Evolutionary conservation across 2,329 filamentous ascomycete species (phyloP).

Genomic region (Aspergillus melleus): DNA sequence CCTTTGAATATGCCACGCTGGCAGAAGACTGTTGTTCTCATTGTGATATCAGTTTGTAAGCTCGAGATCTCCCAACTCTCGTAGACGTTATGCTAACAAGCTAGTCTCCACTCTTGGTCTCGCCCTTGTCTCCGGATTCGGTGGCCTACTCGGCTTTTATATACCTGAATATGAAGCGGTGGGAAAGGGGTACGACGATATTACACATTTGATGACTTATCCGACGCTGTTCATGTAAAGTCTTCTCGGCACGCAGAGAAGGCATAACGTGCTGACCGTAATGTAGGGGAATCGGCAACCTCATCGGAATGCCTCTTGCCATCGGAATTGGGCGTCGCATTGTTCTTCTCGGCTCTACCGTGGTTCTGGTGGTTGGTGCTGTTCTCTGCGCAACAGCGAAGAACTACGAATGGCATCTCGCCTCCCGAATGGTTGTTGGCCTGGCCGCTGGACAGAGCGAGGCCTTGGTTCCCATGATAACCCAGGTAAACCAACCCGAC

Average conservation of each 20-base stretch:
- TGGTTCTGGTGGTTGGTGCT: conserved; percentile 29
- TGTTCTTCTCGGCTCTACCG: conserved; percentile 32
- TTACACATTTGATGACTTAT: conserved; percentile 40
- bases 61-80: background rate
- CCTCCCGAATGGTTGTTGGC: conserved; percentile 39
- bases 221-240: conserved; percentile 30
- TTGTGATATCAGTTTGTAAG: conserved; percentile 30
- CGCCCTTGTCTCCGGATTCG: conserved; percentile 43
- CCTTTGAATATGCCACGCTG: conserved; percentile 30
- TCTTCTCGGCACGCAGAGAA: too few relatives aligned
- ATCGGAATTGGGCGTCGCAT: conserved; percentile 37
- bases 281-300: conserved; percentile 34
- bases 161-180: conserved; percentile 39
- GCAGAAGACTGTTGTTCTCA: conserved; percentile 28
- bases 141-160: conserved; percentile 44
- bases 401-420: conserved; percentile 41
- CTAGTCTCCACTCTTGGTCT: conserved; percentile 43
- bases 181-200: conserved; percentile 42
- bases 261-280: background rate
- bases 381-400: conserved; percentile 29
- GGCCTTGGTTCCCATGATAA: conserved; percentile 45
- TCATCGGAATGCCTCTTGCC: conserved; percentile 37
- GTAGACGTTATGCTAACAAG: conserved; percentile 8
- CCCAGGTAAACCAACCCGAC: conserved; percentile 9
- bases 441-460: conserved; percentile 46